Base-by-base conservation (phyloP, 2,329 filamentous ascomycete genomes). In the Tolypocladium tropicale region DNA sequence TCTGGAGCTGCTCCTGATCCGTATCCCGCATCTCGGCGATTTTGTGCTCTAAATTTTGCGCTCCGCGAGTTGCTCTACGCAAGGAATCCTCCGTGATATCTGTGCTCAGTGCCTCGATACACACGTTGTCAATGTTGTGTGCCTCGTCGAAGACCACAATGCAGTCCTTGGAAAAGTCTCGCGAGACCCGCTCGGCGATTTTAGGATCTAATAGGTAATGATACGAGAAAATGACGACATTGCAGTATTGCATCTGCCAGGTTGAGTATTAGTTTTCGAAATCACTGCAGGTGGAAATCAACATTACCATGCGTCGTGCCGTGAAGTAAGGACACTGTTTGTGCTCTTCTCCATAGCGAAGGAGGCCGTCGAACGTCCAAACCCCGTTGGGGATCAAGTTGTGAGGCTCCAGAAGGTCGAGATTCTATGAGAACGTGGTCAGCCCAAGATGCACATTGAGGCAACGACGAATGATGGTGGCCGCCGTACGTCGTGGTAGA, bases 41-140 rank as follows among this genome's bases (percentile, higher is more conserved):
- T 68, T 88, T 96, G 33, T 83, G 84, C 68, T 99, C 94, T 1
- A 99, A 77, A 62, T 95, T 97, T 61, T 87, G 87, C 14, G 93
- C 95, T 6, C 94, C 94, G 61, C 91, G 82, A 1, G 91, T 92
- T 23, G 94, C 94, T 73, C 90, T 95, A 25, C 92, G 84, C 54
- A 99, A 72, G 0, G 93, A 96, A 63, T 97, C 94, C 68, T 99
- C 92, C 0, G 93, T 97, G 56, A 99, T 83, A 65, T 99, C 94
- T 46, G 96, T 97, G 67, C 94, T 99, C 14, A 97, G 76, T 2
- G 94, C 93, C 68, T 99, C 94, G 62, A 99, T 99, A 70, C 95
- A 99, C 57, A 99, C 94, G 68, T 99, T 99, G 78, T 99, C 94
- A 64, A 99, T 99, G 67, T 99, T 99, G 75, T 99, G 94, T 16